These are phyloP conservation scores for Massarina eburnea DNA, from an alignment of 2,329 filamentous ascomycete species.

Conservation along the genomic window DNA sequence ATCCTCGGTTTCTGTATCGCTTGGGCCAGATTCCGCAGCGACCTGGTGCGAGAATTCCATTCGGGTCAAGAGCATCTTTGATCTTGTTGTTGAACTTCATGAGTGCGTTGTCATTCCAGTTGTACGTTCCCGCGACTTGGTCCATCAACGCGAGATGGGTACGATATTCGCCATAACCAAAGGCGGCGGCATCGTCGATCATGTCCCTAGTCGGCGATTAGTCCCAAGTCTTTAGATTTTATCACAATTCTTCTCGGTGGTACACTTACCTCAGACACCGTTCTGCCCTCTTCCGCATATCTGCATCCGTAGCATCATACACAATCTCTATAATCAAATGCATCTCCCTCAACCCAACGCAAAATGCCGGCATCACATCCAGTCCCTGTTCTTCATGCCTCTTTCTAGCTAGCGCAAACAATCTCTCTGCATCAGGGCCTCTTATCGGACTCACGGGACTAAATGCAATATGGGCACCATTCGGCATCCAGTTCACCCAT, in stretches of 20 bases:
- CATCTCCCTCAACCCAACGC: constrained; percentile 45
- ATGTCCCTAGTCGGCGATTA: constrained; percentile 17
- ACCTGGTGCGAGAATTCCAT: constrained; percentile 29
- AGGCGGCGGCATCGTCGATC: constrained; percentile 43
- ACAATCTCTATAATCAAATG: constrained; percentile 42
- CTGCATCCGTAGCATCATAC: constrained; percentile 28
- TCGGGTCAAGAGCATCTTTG: constrained; percentile 50
- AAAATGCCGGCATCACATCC: constrained; percentile 27
- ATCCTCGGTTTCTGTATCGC: constrained; percentile 15
- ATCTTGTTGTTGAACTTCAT: constrained; percentile 49
- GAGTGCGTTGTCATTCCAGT: constrained; percentile 46
- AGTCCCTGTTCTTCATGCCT: constrained; percentile 22
- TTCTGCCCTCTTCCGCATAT: constrained; percentile 23
- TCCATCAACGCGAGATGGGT: constrained; percentile 52
- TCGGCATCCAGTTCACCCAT: constrained; percentile 45
- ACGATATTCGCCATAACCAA: constrained; percentile 50
- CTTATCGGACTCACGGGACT: constrained; percentile 51
- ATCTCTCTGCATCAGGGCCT: constrained; percentile 44
- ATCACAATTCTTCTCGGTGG: not conserved
- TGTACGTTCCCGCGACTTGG: constrained; percentile 52
- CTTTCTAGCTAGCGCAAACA: constrained; percentile 36
- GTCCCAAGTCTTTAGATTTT: constrained; percentile 4
- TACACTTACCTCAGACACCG: constrained; percentile 19
- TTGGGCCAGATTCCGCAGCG: constrained; percentile 24
- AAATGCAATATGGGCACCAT: constrained; percentile 49